phyloP scores from a whole-genome alignment of 805 yeast genomes.

The Zygoascus tannicola region DNA sequence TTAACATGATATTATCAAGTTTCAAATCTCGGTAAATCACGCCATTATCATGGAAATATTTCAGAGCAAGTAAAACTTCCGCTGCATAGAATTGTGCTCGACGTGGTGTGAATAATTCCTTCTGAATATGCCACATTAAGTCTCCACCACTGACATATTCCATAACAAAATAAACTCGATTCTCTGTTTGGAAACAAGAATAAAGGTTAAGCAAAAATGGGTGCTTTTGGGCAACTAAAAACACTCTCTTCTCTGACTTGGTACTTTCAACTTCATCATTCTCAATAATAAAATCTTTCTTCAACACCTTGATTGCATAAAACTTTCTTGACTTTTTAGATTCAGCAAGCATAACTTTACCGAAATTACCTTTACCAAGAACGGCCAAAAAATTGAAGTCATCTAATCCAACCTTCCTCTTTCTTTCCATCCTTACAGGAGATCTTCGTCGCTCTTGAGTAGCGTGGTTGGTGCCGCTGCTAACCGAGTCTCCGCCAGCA shows the following conservation, averaged over 20 bases:
- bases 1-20: slow-evolving; percentile 83
- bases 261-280: slow-evolving; percentile 95
- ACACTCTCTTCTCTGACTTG: slow-evolving; percentile 88
- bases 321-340: slow-evolving; percentile 69
- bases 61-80: slow-evolving; percentile 83
- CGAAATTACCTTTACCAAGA: slow-evolving; percentile 96
- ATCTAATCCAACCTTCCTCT: slow-evolving; percentile 62
- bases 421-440: slow-evolving; percentile 3
- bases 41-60: slow-evolving; percentile 91
- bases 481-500: not conserved
- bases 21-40: slow-evolving; percentile 94
- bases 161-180: slow-evolving; percentile 96
- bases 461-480: not conserved
- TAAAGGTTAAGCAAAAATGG: slow-evolving; percentile 87
- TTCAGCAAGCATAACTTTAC: slow-evolving; percentile 96
- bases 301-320: slow-evolving; percentile 93
- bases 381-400: slow-evolving; percentile 93
- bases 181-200: slow-evolving; percentile 97
- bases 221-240: slow-evolving; percentile 72
- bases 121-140: slow-evolving; percentile 98
- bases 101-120: slow-evolving; percentile 74
- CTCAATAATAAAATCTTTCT: slow-evolving; percentile 90
- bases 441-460: not conserved
- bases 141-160: slow-evolving; percentile 98
- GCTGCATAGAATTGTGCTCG: slow-evolving; percentile 97